A percentile compares a stretch with the other conserved stretches of the same genome.
These are phyloP conservation scores for Candida germanica DNA, from an alignment of 805 yeast genomes.

Conservation along the genomic window DNA sequence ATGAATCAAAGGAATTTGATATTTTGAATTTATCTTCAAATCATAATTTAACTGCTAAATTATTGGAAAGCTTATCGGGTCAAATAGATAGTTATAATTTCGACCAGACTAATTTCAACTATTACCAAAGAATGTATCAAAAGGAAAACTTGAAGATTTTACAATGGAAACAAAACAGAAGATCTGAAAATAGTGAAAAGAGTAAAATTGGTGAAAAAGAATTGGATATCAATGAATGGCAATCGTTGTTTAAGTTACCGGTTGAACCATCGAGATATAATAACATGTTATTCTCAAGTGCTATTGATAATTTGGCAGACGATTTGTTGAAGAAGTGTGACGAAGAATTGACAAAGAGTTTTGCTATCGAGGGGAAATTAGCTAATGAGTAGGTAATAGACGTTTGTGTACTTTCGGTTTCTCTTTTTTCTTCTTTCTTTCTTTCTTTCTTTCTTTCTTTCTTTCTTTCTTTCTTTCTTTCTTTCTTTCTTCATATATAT, in stretches of 20 bases:
- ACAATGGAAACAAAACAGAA: slow-evolving; percentile 72
- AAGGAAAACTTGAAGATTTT: slow-evolving; percentile 67
- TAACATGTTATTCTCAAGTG: slow-evolving; percentile 63
- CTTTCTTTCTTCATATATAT: too few species aligned
- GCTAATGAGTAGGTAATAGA: slow-evolving; percentile 19
- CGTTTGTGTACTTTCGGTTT: too few species aligned
- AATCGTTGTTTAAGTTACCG: slow-evolving; percentile 60
- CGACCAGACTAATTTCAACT: slow-evolving; percentile 77
- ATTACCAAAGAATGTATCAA: slow-evolving; percentile 71
- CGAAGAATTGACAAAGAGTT: slow-evolving; percentile 60
- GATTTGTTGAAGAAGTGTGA: slow-evolving; percentile 71
- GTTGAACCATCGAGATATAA: slow-evolving; percentile 74
- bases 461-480: too few species aligned
- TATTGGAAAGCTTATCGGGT: slow-evolving; percentile 61
- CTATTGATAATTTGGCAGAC: slow-evolving; percentile 66
- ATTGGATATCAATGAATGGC: slow-evolving; percentile 63
- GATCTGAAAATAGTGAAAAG: slow-evolving; percentile 61
- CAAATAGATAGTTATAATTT: slow-evolving; percentile 73
- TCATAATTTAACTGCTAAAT: slow-evolving; percentile 43
- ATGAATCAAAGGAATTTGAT: slow-evolving; percentile 28
- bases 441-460: too few species aligned
- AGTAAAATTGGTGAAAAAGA: slow-evolving; percentile 55
- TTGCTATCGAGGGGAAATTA: slow-evolving; percentile 55
- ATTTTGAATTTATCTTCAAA: slow-evolving; percentile 41
- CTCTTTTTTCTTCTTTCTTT: too few species aligned